Base-by-base conservation (phyloP, 192 early-diverging fungal species). In the Backusella parvicylindrica region DNA sequence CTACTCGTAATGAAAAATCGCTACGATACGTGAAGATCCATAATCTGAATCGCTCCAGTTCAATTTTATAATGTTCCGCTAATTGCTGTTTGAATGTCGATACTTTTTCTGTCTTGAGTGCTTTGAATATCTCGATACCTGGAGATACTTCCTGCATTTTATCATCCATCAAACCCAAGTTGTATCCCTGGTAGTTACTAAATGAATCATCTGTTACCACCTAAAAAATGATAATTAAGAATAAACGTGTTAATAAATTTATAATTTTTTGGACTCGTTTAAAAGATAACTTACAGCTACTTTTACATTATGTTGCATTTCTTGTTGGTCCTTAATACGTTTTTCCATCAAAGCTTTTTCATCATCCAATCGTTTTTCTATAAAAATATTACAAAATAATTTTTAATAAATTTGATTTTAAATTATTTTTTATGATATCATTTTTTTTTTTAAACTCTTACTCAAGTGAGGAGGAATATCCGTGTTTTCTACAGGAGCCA, bases 1-100 rank as follows among this genome's bases (percentile, higher is more conserved):
- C 96, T 5, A 93, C 92, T 40, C 98, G 86, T 21, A 93, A 75
- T 1, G 96, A 97, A 78, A 92, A 92, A 85, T 99, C 98, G 73
- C 92, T 87, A 6, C 98, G 91, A 8, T 89, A 89, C 3, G 93
- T 87, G 73, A 98, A 80, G 1, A 83, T 87, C 98, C 98, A 99
- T 68, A 99, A 76, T 23, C 95, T 87, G 63, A 97, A 85, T 49
- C 83, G 75, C 18, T 87, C 87, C 15, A 23, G 31, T 5, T 64
- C 71, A 5, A 78, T 6, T 15, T 78, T 72, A 36, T 73, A 78
- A 63, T 78, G 71, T 2, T 66, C 43, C 6, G 38, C 30, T 12
- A 78, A 23, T 63, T 68, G 40, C 37, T 78, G 65, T 38, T 78
- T 78, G 33, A 78, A 73, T 3, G 71, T 28, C 32, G 33, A 1